These are phyloP conservation scores for Moesziomyces globuligerus DNA, from an alignment of 1,284 basidiomycete species.

Conservation along the genomic window DNA sequence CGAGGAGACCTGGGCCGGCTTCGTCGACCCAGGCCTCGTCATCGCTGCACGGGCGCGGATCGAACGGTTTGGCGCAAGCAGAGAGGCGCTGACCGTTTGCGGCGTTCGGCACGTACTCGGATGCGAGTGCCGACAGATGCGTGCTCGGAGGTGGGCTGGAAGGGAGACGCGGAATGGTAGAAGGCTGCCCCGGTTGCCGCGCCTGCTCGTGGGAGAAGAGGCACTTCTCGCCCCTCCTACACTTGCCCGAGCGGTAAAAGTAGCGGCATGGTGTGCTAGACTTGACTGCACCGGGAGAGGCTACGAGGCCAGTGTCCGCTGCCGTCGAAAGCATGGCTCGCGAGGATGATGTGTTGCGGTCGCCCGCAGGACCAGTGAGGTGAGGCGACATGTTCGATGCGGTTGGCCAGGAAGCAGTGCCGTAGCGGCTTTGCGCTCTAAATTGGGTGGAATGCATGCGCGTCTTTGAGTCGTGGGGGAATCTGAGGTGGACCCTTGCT, in stretches of 20 bases:
- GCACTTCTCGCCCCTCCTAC: slow-evolving; percentile 33
- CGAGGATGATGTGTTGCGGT: not conserved
- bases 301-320: slow-evolving; percentile 3
- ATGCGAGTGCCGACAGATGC: slow-evolving; percentile 11
- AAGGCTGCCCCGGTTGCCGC: not conserved
- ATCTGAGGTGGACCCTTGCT: too few relatives aligned
- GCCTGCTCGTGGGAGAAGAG: slow-evolving; percentile 25
- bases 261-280: slow-evolving; percentile 24
- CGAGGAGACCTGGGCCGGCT: not conserved
- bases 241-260: slow-evolving; percentile 35
- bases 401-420: too few relatives aligned
- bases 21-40: slow-evolving; percentile 17
- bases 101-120: slow-evolving; percentile 8
- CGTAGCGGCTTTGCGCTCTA: too few relatives aligned
- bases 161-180: not conserved
- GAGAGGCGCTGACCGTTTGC: slow-evolving; percentile 4
- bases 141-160: not conserved
- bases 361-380: too few relatives aligned
- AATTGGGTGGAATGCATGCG: too few relatives aligned
- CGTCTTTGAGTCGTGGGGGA: too few relatives aligned
- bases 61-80: slow-evolving; percentile 15
- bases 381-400: not conserved
- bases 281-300: not conserved
- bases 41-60: not conserved
- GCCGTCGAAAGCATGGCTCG: slow-evolving; percentile 9